Evolutionary conservation across 176 grass and related monocot species (phyloP).

Genomic region (Guadua angustifolia): DNA sequence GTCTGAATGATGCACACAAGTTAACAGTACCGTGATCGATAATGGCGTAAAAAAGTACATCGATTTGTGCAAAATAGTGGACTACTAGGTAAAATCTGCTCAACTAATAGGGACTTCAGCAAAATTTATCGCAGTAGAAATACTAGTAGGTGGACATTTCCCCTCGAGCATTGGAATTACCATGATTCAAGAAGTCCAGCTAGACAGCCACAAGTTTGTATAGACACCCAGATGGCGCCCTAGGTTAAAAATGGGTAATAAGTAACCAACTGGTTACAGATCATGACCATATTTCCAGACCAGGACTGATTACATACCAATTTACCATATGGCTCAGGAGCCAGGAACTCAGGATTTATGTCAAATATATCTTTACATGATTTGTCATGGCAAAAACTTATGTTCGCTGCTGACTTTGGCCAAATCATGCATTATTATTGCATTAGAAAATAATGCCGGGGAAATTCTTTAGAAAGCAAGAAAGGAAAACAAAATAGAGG

Average conservation of each 20-base stretch:
- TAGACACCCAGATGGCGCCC: background rate
- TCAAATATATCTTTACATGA: background rate
- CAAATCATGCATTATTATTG: background rate
- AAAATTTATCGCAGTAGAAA: background rate
- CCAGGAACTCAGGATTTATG: slow-evolving; percentile 10
- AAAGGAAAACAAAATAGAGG: background rate
- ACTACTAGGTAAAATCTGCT: slow-evolving; percentile 10
- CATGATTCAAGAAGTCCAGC: background rate
- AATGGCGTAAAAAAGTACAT: background rate
- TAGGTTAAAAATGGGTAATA: slow-evolving; percentile 2
- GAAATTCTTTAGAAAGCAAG: background rate
- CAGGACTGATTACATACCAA: background rate
- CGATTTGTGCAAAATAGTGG: background rate
- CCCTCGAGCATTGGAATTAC: background rate
- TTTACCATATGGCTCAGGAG: background rate
- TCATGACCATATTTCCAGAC: background rate
- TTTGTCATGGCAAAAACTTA: background rate
- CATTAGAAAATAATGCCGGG: background rate
- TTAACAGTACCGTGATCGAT: slow-evolving; percentile 4
- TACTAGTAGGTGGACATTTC: slow-evolving; percentile 4
- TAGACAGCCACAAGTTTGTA: slow-evolving; percentile 4
- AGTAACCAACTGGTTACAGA: background rate
- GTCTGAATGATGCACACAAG: background rate
- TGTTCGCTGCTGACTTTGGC: background rate
- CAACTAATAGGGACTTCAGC: slow-evolving; percentile 12